Percentiles rank a stretch among this genome's conserved stretches.
phyloP scores from a whole-genome alignment of 2,329 filamentous ascomycete genomes.

The Colletotrichum melonis region DNA sequence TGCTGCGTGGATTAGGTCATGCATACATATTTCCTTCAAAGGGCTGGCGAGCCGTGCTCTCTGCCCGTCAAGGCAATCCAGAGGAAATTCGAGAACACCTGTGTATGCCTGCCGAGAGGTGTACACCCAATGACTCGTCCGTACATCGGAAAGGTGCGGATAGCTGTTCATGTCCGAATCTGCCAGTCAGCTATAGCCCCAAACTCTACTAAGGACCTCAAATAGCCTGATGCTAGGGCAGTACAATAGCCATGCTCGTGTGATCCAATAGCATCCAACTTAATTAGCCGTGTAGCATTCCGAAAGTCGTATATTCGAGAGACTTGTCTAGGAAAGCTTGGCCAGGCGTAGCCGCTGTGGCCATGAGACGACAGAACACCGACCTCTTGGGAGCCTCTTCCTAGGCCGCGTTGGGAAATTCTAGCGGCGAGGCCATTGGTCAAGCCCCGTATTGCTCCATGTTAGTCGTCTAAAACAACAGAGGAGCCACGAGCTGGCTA shows the following conservation, averaged over 20 bases:
- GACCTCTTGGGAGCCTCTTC: background rate
- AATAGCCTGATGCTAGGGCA: background rate
- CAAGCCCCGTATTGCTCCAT: background rate
- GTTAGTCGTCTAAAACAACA: constrained; percentile 9
- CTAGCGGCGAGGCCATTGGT: background rate
- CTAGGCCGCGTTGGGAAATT: constrained; percentile 2
- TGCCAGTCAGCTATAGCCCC: constrained; percentile 2
- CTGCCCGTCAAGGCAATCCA: background rate
- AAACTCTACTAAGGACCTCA: background rate
- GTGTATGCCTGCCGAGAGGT: background rate
- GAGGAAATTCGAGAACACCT: constrained; percentile 16
- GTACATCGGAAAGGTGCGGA: constrained; percentile 2
- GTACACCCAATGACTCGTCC: constrained; percentile 20
- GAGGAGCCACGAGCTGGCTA: background rate
- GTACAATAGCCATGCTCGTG: background rate
- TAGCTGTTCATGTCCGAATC: constrained; percentile 2
- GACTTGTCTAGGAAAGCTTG: background rate
- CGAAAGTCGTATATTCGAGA: background rate
- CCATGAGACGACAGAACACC: background rate
- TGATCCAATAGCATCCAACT: constrained; percentile 4
- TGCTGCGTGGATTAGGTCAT: constrained; percentile 15
- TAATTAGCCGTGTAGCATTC: background rate
- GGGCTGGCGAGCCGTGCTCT: constrained; percentile 15
- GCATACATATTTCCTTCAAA: background rate
- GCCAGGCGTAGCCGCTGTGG: background rate